These are phyloP conservation scores for Arthrobotrys conoides DNA, from an alignment of 2,329 filamentous ascomycete species.

Conservation along the genomic window DNA sequence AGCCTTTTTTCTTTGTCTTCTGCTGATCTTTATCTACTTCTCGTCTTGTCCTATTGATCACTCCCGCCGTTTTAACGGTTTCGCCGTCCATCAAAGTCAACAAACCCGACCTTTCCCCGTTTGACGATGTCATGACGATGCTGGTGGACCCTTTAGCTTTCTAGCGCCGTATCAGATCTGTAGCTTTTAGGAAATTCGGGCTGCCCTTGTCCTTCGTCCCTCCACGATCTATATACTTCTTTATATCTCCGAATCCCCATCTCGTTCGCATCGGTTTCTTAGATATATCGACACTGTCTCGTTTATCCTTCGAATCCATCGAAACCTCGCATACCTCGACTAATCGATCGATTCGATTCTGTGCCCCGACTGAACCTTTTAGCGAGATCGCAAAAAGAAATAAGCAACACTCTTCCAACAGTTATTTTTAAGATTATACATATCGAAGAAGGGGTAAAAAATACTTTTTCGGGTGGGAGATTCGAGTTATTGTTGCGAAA, in stretches of 20 bases:
- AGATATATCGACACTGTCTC: constrained; percentile 11
- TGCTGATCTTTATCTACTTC: constrained; percentile 61
- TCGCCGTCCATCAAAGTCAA: constrained; percentile 31
- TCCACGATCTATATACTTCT: constrained; percentile 9
- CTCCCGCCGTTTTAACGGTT: constrained; percentile 46
- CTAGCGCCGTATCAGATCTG: constrained; percentile 51
- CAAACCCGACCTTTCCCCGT: constrained; percentile 31
- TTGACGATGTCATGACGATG: constrained; percentile 36
- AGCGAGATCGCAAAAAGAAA: constrained; percentile 29
- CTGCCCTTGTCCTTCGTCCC: constrained; percentile 15
- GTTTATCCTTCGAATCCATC: constrained; percentile 16
- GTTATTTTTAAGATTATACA: constrained; percentile 11
- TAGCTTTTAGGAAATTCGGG: constrained; percentile 50
- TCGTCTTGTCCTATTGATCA: constrained; percentile 29
- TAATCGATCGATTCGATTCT: constrained; percentile 28
- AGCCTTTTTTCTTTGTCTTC: constrained; percentile 55
- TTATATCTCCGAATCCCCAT: constrained; percentile 28
- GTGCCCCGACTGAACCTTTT: constrained; percentile 22
- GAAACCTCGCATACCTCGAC: constrained; percentile 7
- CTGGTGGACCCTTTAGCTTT: constrained; percentile 52
- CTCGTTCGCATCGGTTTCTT: constrained; percentile 24
- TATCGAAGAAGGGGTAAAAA: background rate
- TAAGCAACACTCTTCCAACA: constrained; percentile 34
- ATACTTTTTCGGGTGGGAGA: constrained; percentile 12
- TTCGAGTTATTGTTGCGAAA: background rate